Evolutionary conservation across 805 yeast species (phyloP), one percentile per base, ranked within the genome.

Genomic region (Hanseniaspora hatyaiensis): DNA sequence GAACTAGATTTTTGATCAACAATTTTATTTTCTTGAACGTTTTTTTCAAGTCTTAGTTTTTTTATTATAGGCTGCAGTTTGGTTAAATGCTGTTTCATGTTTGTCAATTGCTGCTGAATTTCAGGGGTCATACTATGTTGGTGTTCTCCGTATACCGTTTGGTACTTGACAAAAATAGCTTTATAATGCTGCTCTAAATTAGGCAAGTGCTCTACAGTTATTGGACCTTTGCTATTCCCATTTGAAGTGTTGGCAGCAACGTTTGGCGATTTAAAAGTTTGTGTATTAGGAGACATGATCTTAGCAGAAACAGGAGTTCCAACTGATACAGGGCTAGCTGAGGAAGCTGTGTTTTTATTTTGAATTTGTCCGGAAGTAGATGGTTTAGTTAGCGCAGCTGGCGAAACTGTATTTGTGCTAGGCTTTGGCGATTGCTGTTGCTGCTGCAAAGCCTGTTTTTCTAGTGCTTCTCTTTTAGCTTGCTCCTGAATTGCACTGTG

Each of bases 401-500:
- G n/a, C n/a, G n/a, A n/a, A n/a, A n/a, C n/a, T n/a, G n/a, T 9
- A 8, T 28, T 8, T 8, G 36, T 30, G 24, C 11, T 36, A 3
- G 18, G 18, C 26, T 32, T 34, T 29, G 48, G 22, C 30, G 36
- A 8, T 22, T 34, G 30, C 13, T 34, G 41, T 30, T 41, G 38
- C 8, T 33, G 46, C 5, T 23, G 37, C 11, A 24, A 3, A 6
- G 9, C n/a, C 11, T 40, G 44, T 16, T 31, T 40, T 31, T 40
- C 34, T n/a, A 40, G 12, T 11, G 42, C 38, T 23, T 45, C 49
- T 37, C 42, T 45, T 19, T 37, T 36, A 6, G n/a, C n/a, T 31
- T 45, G 49, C 26, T 45, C 49, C 24, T 45, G 49, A n/a, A 45
- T 34, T 24, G 29, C 34, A 4, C 37, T 40, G 37, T 45, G 49